phyloP scores from a whole-genome alignment of 2,329 filamentous ascomycete genomes.

The Fusarium palustre region DNA sequence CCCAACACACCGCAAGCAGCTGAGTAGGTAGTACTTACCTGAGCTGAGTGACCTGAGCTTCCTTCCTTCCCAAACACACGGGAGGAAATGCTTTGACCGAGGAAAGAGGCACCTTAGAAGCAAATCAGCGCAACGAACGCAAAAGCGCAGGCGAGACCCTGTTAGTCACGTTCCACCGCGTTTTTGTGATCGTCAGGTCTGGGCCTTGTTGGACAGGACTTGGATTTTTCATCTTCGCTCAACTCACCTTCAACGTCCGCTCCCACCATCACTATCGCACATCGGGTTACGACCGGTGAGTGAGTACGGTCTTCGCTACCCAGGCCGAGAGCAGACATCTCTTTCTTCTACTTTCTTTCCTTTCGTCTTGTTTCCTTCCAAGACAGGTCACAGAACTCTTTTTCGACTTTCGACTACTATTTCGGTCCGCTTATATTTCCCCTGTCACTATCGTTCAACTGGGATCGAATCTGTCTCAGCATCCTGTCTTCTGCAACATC shows the following conservation, averaged over 20 bases:
- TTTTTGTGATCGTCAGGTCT: slow-evolving; percentile 36
- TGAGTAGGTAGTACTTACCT: neutral
- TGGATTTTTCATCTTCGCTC: slow-evolving; percentile 15
- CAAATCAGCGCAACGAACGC: slow-evolving; percentile 5
- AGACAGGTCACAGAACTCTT: slow-evolving; percentile 1
- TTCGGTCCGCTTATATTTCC: neutral
- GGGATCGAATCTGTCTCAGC: neutral
- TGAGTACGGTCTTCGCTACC: slow-evolving; percentile 22
- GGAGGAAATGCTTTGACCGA: neutral
- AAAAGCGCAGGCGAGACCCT: slow-evolving; percentile 31
- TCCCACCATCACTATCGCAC: slow-evolving; percentile 31
- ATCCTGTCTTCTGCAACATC: neutral
- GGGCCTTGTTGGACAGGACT: slow-evolving; percentile 19
- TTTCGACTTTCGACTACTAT: slow-evolving; percentile 1
- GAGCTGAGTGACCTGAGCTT: slow-evolving; percentile 6
- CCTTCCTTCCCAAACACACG: neutral
- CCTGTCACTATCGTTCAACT: neutral
- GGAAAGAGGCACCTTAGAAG: slow-evolving; percentile 23
- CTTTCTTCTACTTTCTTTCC: neutral
- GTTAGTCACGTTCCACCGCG: slow-evolving; percentile 38
- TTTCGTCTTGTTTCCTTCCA: neutral
- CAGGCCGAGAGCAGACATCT: neutral
- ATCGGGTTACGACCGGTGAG: slow-evolving; percentile 28
- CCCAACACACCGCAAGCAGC: slow-evolving; percentile 13
- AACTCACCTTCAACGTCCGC: slow-evolving; percentile 25